Percentiles rank a stretch among this genome's conserved stretches.
Conservation (phyloP, 768 basidiomycete genomes). For the Serpula lacrymans region DNA sequence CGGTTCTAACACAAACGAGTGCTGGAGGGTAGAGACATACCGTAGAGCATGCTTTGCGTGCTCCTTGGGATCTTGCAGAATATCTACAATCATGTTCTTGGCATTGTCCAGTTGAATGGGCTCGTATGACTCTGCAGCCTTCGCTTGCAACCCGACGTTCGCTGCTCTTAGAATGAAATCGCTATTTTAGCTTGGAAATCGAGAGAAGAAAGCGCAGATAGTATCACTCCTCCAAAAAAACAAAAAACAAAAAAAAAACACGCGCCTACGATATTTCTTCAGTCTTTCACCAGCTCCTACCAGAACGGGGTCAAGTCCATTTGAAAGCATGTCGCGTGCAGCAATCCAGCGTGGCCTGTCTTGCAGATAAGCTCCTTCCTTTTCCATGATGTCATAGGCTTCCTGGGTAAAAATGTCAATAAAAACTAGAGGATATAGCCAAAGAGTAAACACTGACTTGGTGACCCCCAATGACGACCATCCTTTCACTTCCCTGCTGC, state of each 20-base stretch:
- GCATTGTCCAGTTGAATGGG: conserved; percentile 42
- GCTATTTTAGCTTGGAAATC: too few species aligned
- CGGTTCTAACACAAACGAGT: too few species aligned
- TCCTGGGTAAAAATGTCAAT: conserved; percentile 11
- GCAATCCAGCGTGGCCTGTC: conserved; percentile 53
- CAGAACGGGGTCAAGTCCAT: conserved; percentile 55
- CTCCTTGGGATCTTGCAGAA: conserved; percentile 19
- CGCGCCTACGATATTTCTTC: conserved; percentile 58
- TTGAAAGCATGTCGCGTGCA: conserved; percentile 53
- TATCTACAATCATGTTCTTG: conserved; percentile 15
- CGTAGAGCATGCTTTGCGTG: conserved; percentile 23
- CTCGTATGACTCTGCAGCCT: conserved; percentile 41
- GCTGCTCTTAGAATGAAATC: conserved; percentile 47
- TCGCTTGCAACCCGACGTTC: conserved; percentile 51
- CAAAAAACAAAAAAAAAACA: too few species aligned
- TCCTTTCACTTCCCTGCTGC: conserved; percentile 33
- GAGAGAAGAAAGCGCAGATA: too few species aligned
- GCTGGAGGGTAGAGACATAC: too few species aligned
- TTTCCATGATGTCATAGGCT: conserved; percentile 59
- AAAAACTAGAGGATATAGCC: not conserved
- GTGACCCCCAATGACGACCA: conserved; percentile 10
- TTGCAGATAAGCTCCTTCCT: conserved; percentile 47
- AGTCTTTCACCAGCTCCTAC: conserved; percentile 53
- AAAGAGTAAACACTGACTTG: conserved; percentile 28
- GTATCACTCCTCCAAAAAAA: too few species aligned